Evolutionary conservation across 2,329 filamentous ascomycete genomes (phyloP), one percentile per base, ranked within the genome.

Genomic region (Fusarium illudens): DNA sequence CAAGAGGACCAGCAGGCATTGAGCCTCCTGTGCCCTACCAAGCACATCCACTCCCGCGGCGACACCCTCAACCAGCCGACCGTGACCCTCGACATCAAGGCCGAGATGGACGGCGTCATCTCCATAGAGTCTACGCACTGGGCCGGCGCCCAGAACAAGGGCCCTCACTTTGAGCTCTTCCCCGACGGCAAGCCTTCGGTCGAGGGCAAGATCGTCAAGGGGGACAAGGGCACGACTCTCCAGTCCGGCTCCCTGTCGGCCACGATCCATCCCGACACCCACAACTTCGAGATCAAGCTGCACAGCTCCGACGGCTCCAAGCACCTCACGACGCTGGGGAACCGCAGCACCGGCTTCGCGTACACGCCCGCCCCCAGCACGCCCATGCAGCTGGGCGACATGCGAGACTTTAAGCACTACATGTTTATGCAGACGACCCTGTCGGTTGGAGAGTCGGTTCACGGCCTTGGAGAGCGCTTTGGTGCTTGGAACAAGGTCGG

Each of bases 401-500:
- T 80, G 77, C 70, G 76, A 25, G 77, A 84, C 70, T 81, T 86
- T 66, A 78, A 82, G 57, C 86, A 87, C 73, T 86, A 86, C 75
- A 83, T 87, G 68, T 87, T 87, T 71, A 83, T 84, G 29, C 85
- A 87, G 74, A 87, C 84, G 1, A 83, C 81, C 6, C 79, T 88
- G 2, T 78, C 80, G 3, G 84, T 87, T 1, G 86, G 86, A 27
- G 92, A 94, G 77, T 87, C 88, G 1, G 84, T 94, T 13, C 90
- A 92, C 76, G 91, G 92, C 0, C 83, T 94, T 4, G 92, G 91
- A 2, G 91, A 94, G 78, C 84, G 92, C 13, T 94, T 94, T 74
- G 91, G 91, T 0, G 87, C 90, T 7, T 92, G 91, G 78, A 90
- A 92, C 76, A 93, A 92, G 76, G 88, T 93, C 39, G 91, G 91